Evolutionary conservation across 2,329 filamentous ascomycete genomes (phyloP).

Genomic region (Cladophialophora psammophila): DNA sequence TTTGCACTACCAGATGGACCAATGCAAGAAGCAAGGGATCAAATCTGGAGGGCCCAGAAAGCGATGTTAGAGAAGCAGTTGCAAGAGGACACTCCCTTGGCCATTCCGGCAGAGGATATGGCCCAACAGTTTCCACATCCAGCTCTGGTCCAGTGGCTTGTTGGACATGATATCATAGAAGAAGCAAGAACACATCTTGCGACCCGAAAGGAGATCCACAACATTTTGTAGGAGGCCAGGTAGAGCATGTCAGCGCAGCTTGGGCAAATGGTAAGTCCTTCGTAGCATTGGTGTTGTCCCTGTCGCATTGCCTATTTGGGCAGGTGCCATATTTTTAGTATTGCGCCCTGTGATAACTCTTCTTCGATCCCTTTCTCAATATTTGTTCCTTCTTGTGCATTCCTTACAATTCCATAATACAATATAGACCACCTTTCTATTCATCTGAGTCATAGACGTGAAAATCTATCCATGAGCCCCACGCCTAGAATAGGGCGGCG

Average conservation of each 20-base stretch:
- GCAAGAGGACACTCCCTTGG: conserved; percentile 7
- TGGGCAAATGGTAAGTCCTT: not conserved
- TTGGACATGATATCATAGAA: conserved; percentile 21
- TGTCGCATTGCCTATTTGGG: not conserved
- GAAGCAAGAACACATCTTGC: conserved; percentile 6
- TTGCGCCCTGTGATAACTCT: not conserved
- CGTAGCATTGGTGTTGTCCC: not conserved
- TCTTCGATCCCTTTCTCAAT: not conserved
- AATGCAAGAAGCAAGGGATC: conserved; percentile 17
- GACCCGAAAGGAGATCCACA: not conserved
- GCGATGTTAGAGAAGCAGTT: conserved; percentile 13
- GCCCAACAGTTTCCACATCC: conserved; percentile 19
- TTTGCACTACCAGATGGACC: conserved; percentile 21
- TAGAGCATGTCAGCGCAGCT: not conserved
- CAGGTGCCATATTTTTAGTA: not conserved
- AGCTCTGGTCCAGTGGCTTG: conserved; percentile 23
- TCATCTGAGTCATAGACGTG: not conserved
- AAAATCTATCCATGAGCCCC: not conserved
- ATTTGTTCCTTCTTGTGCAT: not conserved
- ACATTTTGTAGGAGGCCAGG: not conserved
- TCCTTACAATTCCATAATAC: not conserved
- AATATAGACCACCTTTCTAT: not conserved
- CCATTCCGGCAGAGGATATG: conserved; percentile 15
- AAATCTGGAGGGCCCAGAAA: not conserved
- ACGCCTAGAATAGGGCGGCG: not conserved